Evolutionary conservation across 352 stramenopile species (phyloP).

Genomic region (Aphanomyces astaci): DNA sequence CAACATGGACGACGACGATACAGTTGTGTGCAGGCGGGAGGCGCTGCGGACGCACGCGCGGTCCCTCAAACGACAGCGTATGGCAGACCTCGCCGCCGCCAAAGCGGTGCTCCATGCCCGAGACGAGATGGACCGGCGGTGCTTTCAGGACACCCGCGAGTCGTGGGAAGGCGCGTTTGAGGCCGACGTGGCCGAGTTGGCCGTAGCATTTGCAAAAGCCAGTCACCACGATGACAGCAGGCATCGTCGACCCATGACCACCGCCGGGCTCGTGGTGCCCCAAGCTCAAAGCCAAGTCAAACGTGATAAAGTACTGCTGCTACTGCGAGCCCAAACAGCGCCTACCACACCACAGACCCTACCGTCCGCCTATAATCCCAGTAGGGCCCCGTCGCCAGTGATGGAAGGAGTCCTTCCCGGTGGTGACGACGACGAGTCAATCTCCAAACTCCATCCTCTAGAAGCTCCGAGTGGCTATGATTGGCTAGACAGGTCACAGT

Average conservation of each 20-base stretch:
- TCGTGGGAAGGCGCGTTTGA: conserved; percentile 15
- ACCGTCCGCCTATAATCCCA: background rate
- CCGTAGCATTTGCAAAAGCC: conserved; percentile 9
- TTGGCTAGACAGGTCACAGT: background rate
- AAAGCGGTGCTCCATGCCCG: conserved; percentile 3
- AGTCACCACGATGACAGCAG: background rate
- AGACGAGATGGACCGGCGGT: background rate
- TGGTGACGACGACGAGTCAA: background rate
- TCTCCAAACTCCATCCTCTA: too few relatives aligned
- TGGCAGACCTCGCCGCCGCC: background rate
- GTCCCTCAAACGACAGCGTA: conserved; percentile 21
- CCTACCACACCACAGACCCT: background rate
- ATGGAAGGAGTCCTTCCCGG: background rate
- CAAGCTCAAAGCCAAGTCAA: conserved; percentile 9
- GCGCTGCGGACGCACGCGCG: background rate
- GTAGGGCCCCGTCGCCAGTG: background rate
- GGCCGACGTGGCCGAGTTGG: conserved; percentile 5
- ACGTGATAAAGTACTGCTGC: conserved; percentile 1
- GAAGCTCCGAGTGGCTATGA: background rate
- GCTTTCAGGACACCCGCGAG: background rate
- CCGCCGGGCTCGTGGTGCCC: conserved; percentile 1
- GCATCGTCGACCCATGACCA: conserved; percentile 1
- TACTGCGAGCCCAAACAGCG: conserved; percentile 10
- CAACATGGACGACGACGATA: background rate
- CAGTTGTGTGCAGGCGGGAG: background rate